Evolutionary conservation across 2,329 filamentous ascomycete species (phyloP), one percentile per base, ranked within the genome.

Genomic region (Dactylellina leptospora): DNA sequence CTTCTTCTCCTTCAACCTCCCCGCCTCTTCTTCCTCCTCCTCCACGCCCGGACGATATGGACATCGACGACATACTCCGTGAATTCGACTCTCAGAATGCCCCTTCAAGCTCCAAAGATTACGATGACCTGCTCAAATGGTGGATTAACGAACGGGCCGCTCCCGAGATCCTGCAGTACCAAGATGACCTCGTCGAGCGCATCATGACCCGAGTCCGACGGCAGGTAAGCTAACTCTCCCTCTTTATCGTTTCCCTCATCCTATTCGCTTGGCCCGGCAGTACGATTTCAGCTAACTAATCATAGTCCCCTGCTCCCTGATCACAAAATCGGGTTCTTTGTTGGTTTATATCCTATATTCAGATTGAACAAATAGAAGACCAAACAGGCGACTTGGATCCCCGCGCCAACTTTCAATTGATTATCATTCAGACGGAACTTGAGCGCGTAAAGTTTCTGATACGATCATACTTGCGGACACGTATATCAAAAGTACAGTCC

Each of bases 381-480:
- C 86, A 93, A 84, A 93, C 90, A 10, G 90, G 90, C 74, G 88
- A 90, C 78, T 90, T 93, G 87, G 92, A 96, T 77, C 90, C 93
- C 48, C 92, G 90, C 80, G 89, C 91, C 74, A 97, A 96, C 79
- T 96, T 99, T 79, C 87, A 88, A 73, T 88, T 97, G 78, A 96
- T 97, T 51, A 90, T 99, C 74, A 88, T 97, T 60, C 95, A 99
- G 82, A 97, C 96, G 4, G 95, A 99, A 81, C 86, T 99, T 60
- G 93, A 97, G 79, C 85, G 95, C 47, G 96, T 91, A 81, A 96
- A 96, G 81, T 99, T 92, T 78, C 84, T 99, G 20, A 86, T 97
- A 16, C 85, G 95, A 72, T 90, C 90, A 75, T 89, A 93, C 75
- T 81, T 99, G 62, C 85, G 96, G 58, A 88, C 90, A 8, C 85